Evolutionary conservation across 225 moss, liverwort and hornwort genomes (phyloP), one percentile per base, ranked within the genome.

Genomic region (Rhytidiadelphus loreus): DNA sequence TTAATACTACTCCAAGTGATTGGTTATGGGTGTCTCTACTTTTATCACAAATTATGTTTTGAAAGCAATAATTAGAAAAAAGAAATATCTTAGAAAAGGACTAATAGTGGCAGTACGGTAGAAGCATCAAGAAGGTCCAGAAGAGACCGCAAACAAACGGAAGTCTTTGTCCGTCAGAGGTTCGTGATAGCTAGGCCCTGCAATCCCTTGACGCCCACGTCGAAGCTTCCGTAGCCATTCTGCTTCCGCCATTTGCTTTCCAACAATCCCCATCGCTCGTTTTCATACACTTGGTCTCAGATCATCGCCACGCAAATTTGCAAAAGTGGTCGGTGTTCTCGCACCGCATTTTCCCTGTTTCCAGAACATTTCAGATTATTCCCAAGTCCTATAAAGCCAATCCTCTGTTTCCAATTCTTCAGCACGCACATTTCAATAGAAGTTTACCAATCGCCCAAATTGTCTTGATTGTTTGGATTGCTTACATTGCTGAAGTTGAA

Each of bases 271-370:
- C 84, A 48, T 73, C 68, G 65, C 91, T 62, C 89, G 52, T 68
- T 80, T 19, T 5, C 13, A 7, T 46, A 5, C 72, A 62, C 73
- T 81, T 53, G 85, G 70, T 30, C 79, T 71, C 83, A 46, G 86
- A 90, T 85, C 35, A 85, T 85, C 33, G 85, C 83, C 86, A 61
- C 83, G 68, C 86, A 22, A 65, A 26, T 37, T 63, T 80, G 73
- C 69, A 46, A 88, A 90, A 90, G 88, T 92, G 92, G 90, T 90
- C 90, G 92, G 89, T 92, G 83, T 64, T 11, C 58, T 57, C 21
- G 24, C 83, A 91, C 91, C 89, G 89, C 89, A 76, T n/a, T 80
- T n/a, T 33, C 68, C 59, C 22, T 65, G 59, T 68, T 89, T 92
- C 84, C 81, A 92, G 86, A 87, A 84, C 71, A 57, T 83, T 46